phyloP scores from a whole-genome alignment of 129 eudicot genomes.

The Heracleum sosnowskyi region DNA sequence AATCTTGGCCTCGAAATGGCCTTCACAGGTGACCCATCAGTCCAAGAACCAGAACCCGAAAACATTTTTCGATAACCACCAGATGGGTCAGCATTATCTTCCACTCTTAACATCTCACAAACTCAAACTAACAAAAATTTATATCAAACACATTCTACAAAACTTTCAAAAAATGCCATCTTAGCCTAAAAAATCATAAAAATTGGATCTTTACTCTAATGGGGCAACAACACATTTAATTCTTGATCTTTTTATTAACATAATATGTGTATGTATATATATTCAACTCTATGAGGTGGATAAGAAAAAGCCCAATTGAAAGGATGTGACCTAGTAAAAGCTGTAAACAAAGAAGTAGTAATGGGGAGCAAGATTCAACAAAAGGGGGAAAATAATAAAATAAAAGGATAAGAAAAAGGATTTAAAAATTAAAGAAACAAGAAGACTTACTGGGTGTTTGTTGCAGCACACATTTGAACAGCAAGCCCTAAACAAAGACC shows the following conservation, averaged over 20 bases:
- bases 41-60: slow-evolving; percentile 75
- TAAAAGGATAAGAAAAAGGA: neutral
- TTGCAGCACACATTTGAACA: slow-evolving; percentile 8
- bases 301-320: neutral
- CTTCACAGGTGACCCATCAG: slow-evolving; percentile 39
- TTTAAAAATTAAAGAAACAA: neutral
- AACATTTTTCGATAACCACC: slow-evolving; percentile 38
- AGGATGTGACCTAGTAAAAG: slow-evolving; percentile 4
- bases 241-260: neutral
- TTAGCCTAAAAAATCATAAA: neutral
- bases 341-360: neutral
- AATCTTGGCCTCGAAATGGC: slow-evolving; percentile 54
- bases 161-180: neutral
- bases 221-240: neutral
- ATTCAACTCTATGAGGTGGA: neutral
- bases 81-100: slow-evolving; percentile 31
- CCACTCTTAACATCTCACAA: slow-evolving; percentile 56
- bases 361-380: slow-evolving; percentile 5
- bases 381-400: slow-evolving; percentile 8
- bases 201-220: neutral
- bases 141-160: neutral
- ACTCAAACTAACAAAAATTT: neutral
- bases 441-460: slow-evolving; percentile 9
- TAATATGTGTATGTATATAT: neutral
- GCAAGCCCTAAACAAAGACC: neutral